phyloP scores from a whole-genome alignment of 345 rosid genomes.

The Euphorbia pulcherrima region DNA sequence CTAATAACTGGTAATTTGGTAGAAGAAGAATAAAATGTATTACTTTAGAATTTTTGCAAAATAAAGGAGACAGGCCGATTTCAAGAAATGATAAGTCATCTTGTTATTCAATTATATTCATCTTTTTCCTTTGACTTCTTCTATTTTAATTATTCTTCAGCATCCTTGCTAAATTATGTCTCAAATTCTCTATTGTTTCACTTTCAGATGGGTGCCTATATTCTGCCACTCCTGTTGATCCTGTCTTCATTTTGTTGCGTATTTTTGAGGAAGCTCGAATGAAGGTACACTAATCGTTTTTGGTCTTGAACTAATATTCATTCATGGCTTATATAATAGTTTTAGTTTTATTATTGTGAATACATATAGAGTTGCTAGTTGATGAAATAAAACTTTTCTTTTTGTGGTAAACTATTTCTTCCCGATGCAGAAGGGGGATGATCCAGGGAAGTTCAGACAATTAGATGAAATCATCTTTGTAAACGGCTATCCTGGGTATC shows the following conservation, averaged over 20 bases:
- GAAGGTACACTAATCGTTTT: conserved; percentile 48
- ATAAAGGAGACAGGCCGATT: background rate
- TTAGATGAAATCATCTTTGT: conserved; percentile 75
- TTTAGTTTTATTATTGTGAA: too few relatives aligned
- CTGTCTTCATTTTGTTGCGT: conserved; percentile 76
- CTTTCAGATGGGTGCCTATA: conserved; percentile 68
- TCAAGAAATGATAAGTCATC: background rate
- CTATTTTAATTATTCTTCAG: background rate
- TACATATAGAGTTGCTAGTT: background rate
- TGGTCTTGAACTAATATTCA: background rate
- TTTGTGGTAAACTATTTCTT: background rate
- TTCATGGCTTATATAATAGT: background rate
- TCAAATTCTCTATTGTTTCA: background rate
- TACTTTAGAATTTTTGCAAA: background rate
- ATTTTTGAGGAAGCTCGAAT: conserved; percentile 80
- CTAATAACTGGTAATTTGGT: background rate
- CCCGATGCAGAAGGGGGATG: conserved; percentile 62
- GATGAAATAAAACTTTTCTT: background rate
- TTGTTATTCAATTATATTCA: background rate
- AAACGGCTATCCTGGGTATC: conserved; percentile 68
- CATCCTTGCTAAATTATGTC: background rate
- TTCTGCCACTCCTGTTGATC: conserved; percentile 78
- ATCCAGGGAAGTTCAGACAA: conserved; percentile 81
- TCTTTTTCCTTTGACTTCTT: background rate
- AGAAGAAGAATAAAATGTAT: background rate